A percentile compares a stretch with the other conserved stretches of the same genome.
These are phyloP conservation scores for Collybia nuda DNA, from an alignment of 768 basidiomycete genomes.

Conservation along the genomic window DNA sequence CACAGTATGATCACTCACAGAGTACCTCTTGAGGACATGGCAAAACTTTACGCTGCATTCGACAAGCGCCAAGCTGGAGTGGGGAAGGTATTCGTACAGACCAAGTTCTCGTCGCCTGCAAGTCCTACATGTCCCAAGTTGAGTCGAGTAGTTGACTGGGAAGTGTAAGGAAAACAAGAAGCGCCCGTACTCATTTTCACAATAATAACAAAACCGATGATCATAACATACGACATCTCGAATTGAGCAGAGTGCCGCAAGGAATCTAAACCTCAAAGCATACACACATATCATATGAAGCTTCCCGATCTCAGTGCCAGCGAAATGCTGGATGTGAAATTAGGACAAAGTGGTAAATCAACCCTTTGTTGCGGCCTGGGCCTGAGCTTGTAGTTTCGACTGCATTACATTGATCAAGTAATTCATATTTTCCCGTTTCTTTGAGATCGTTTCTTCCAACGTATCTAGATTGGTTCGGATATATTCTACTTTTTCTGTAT, in stretches of 20 bases:
- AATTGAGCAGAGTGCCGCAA: too few species aligned
- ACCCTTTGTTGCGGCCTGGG: constrained; percentile 13
- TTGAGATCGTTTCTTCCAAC: constrained; percentile 85
- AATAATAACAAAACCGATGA: too few species aligned
- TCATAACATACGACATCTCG: too few species aligned
- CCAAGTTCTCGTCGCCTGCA: constrained; percentile 47
- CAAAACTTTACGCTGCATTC: constrained; percentile 62
- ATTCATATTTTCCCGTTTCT: constrained; percentile 89
- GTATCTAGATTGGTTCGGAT: constrained; percentile 82
- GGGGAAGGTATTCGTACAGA: constrained; percentile 76
- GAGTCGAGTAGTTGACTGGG: constrained; percentile 54
- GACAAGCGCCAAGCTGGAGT: constrained; percentile 56
- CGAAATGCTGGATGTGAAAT: not conserved
- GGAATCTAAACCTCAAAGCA: too few species aligned
- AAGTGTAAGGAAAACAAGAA: not conserved
- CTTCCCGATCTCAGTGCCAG: not conserved
- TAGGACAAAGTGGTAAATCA: constrained; percentile 7
- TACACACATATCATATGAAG: too few species aligned
- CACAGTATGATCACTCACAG: constrained; percentile 54
- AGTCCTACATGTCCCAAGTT: constrained; percentile 48
- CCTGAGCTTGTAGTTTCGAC: constrained; percentile 43
- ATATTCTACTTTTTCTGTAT: constrained; percentile 77
- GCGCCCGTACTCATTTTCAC: too few species aligned
- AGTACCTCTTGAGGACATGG: constrained; percentile 65
- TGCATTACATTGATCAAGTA: constrained; percentile 76